A percentile compares a stretch with the other conserved stretches of the same genome.
phyloP scores from a whole-genome alignment of 345 rosid species.

The Microthlaspi erraticum region DNA sequence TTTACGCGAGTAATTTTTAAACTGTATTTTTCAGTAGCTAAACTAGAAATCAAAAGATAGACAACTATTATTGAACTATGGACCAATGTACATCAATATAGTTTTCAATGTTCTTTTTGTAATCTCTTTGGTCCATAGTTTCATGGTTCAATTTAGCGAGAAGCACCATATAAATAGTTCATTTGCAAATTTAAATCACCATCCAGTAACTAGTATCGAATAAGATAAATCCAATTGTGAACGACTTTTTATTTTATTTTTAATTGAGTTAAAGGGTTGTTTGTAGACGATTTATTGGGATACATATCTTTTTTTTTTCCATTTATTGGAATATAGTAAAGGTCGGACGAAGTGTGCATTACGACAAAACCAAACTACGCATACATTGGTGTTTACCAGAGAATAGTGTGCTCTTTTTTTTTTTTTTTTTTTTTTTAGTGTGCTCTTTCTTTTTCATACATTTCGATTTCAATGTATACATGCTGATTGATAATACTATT shows the following conservation, averaged over 20 bases:
- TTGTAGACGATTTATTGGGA: neutral
- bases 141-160: too few relatives aligned
- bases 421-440: too few relatives aligned
- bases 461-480: neutral
- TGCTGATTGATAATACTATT: neutral
- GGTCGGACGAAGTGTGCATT: conserved; percentile 14
- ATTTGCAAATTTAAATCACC: too few relatives aligned
- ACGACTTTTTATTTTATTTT: too few relatives aligned
- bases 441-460: conserved; percentile 17
- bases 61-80: too few relatives aligned
- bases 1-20: neutral
- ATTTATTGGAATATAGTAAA: neutral
- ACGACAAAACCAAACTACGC: conserved; percentile 16
- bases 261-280: too few relatives aligned
- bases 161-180: too few relatives aligned
- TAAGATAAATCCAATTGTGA: neutral
- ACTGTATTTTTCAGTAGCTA: too few relatives aligned
- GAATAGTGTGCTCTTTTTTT: conserved; percentile 24
- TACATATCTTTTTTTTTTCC: neutral
- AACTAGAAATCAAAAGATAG: too few relatives aligned
- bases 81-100: too few relatives aligned
- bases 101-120: too few relatives aligned
- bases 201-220: neutral
- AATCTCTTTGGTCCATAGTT: too few relatives aligned
- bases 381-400: conserved; percentile 17